A percentile compares a stretch with the other conserved stretches of the same genome.
phyloP scores from a whole-genome alignment of 2,329 filamentous ascomycete genomes.

The Lachnellula cervina region DNA sequence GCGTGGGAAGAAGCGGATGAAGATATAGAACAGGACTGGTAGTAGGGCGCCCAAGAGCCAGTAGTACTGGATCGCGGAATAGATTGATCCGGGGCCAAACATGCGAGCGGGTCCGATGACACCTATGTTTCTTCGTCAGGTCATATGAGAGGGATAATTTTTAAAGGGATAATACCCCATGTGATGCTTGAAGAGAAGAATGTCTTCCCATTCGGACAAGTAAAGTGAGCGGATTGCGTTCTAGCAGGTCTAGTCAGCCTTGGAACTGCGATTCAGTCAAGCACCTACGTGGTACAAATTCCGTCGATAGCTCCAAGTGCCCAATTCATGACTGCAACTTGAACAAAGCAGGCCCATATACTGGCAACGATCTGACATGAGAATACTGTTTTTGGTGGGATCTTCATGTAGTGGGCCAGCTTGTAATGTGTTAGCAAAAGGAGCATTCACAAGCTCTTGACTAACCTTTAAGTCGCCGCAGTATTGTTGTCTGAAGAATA shows the following conservation, averaged over 20 bases:
- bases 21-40: conserved; percentile 54
- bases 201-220: conserved; percentile 56
- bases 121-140: conserved; percentile 37
- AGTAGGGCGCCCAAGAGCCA: conserved; percentile 64
- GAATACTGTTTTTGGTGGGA: conserved; percentile 15
- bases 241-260: not conserved
- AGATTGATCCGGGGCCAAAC: conserved; percentile 61
- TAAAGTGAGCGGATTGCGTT: conserved; percentile 54
- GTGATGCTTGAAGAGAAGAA: conserved; percentile 61
- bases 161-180: conserved; percentile 68
- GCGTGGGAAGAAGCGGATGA: conserved; percentile 53
- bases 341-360: conserved; percentile 56
- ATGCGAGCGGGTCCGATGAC: conserved; percentile 66
- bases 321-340: conserved; percentile 58
- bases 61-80: conserved; percentile 63
- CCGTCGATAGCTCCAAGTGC: conserved; percentile 55
- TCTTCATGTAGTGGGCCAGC: conserved; percentile 60
- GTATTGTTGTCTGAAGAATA: conserved; percentile 49
- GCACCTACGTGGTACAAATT: conserved; percentile 52
- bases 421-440: conserved; percentile 42
- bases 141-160: conserved; percentile 50
- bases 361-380: conserved; percentile 48
- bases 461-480: conserved; percentile 20
- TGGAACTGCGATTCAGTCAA: not conserved
- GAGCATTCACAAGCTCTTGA: not conserved